Conservation (phyloP, 768 basidiomycete species). For the Amanita brunnescens region DNA sequence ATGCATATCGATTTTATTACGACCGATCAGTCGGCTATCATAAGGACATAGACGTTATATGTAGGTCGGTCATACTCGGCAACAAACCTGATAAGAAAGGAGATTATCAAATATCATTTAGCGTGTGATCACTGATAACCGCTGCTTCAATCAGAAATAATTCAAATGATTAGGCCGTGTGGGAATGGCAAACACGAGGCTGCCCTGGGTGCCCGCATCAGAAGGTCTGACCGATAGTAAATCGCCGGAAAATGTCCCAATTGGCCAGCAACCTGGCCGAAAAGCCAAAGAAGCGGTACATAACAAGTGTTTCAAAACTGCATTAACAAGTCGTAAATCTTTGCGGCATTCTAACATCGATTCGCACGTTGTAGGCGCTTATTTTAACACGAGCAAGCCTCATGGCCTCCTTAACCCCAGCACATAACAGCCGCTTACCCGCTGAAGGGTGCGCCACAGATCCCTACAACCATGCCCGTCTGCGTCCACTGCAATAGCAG, state of each 20-base stretch:
- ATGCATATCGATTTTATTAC: slow-evolving; percentile 27
- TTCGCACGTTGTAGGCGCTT: slow-evolving; percentile 6
- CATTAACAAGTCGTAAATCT: background rate
- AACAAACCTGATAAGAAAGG: background rate
- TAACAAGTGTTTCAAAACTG: background rate
- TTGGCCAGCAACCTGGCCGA: background rate
- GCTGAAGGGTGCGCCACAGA: background rate
- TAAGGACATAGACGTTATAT: background rate
- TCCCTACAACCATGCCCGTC: slow-evolving; percentile 20
- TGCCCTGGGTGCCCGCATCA: background rate
- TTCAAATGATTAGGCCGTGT: background rate
- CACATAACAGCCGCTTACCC: slow-evolving; percentile 5
- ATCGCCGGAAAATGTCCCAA: background rate
- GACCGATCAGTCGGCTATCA: background rate
- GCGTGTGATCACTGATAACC: background rate
- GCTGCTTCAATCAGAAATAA: background rate
- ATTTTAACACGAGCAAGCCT: slow-evolving; percentile 8
- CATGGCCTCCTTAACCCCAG: slow-evolving; percentile 7
- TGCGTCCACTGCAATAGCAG: slow-evolving; percentile 29
- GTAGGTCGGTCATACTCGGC: background rate
- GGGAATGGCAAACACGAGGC: slow-evolving; percentile 3
- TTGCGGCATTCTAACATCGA: slow-evolving; percentile 1
- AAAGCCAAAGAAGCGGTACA: background rate
- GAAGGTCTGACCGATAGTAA: background rate
- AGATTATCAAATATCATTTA: background rate